Base-by-base conservation (phyloP, 257 asterid genomes). In the Nemophila menziesii region DNA sequence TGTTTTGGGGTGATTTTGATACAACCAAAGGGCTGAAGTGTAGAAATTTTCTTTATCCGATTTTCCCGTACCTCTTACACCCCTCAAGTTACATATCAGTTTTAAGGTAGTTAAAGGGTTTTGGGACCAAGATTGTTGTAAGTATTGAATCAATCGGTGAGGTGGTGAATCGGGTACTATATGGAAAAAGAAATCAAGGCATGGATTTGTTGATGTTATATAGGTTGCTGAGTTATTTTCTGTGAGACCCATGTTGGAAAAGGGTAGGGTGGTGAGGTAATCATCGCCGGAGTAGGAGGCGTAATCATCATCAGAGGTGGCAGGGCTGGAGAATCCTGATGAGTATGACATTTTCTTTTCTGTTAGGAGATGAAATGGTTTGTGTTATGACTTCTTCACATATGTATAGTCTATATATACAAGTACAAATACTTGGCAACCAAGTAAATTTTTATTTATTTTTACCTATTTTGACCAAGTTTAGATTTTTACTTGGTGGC, bases 11-110 rank as follows among this genome's bases (percentile, higher is more conserved):
- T 71, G 78, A 24, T 46, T 49, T 5, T 51, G 18, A 20, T 66
- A 63, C 39, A 62, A 26, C 78, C 78, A 66, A 10, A 71, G 43
- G 5, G 71, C 71, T 3, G 68, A 52, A 3, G 60, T 9, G 16
- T 71, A 71, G 51, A 62, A 71, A 16, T 56, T 62, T 47, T 71
- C 66, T 43, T 61, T 66, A 37, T 71, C 78, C 1, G 66, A 52
- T 39, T 67, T 67, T n/a, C 77, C 77, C 11, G 77, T 70, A 12
- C 77, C 77, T 11, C 77, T 41, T 11, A 65, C 70, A 3, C 77
- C 67, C 0, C 77, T 49, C 27, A 70, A 49, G 51, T 65, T 70
- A 39, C 69, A 65, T 20, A 65, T 42, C 19, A 65, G 43, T 11
- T 70, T 70, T 7, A 66, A 48, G 1, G 74, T 37, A 10, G 23